A percentile compares a stretch with the other conserved stretches of the same genome.
Evolutionary conservation across 2,329 filamentous ascomycete species (phyloP).

Genomic region (Sclerotinia borealis): DNA sequence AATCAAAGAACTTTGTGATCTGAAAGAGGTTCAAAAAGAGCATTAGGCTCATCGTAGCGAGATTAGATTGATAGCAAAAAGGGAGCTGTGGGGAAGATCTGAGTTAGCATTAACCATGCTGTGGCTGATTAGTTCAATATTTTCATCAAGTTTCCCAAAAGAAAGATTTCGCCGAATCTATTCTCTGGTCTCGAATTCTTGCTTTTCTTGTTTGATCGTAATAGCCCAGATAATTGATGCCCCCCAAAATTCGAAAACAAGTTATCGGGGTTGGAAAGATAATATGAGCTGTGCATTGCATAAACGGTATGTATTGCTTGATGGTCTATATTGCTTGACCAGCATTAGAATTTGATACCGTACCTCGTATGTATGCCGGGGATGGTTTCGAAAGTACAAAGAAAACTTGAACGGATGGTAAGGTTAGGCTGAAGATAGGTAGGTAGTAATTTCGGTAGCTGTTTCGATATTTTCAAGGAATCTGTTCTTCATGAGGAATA

Average conservation of each 20-base stretch:
- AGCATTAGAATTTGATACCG: neutral
- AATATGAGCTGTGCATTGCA: constrained; percentile 4
- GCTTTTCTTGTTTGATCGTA: neutral
- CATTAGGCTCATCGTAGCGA: constrained; percentile 2
- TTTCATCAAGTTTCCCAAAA: neutral
- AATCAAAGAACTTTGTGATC: constrained; percentile 8
- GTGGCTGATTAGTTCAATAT: neutral
- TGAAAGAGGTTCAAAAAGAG: constrained; percentile 1
- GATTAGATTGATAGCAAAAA: constrained; percentile 10
- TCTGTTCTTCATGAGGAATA: constrained; percentile 1
- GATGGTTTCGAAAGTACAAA: neutral
- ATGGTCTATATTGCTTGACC: neutral
- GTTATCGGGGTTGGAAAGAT: neutral
- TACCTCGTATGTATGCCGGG: neutral
- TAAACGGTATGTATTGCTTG: constrained; percentile 3
- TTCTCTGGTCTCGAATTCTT: neutral
- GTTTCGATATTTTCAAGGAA: neutral
- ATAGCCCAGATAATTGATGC: neutral
- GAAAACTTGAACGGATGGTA: neutral
- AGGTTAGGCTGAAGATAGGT: neutral
- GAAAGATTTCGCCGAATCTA: neutral
- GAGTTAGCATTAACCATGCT: neutral
- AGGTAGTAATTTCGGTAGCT: constrained; percentile 1
- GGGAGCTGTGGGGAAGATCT: constrained; percentile 2
- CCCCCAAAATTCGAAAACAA: neutral